Base-by-base conservation (phyloP, 176 grass and related monocot genomes). In the Chrysopogon serrulatus region DNA sequence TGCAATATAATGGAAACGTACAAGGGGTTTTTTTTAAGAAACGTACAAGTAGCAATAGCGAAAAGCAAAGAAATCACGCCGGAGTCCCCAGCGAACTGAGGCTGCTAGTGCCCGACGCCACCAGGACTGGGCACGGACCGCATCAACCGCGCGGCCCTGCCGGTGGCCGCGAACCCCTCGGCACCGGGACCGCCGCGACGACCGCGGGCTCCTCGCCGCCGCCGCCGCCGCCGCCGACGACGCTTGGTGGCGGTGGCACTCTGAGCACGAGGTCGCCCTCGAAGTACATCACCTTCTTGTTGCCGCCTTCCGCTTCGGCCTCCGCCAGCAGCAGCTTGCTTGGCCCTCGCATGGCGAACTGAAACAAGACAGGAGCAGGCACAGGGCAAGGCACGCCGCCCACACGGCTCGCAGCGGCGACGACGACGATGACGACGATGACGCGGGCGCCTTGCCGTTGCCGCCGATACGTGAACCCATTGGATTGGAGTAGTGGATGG, bases 111-210 rank as follows among this genome's bases (percentile, higher is more conserved):
- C 33, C 92, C 88, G 11, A 91, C 82, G 33, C 92, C n/a, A n/a
- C n/a, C 88, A 5, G 92, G 88, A n/a, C 92, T 94, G 1, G 92
- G 92, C 77, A 94, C 92, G 17, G 92, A 94, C 4, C 79, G 73
- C 74, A 94, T 81, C 28, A 36, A 30, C 30, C 92, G 71, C 51
- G 37, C 92, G 0, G 34, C 23, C 11, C 86, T 62, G 56, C 65
- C 77, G 44, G 36, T 67, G 40, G 70, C 4, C 32, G 8, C 5
- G 54, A 30, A 59, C 54, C n/a, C 54, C n/a, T 59, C 54, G 54
- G 54, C 54, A 59, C 54, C 21, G 53, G 53, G 23, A 1, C 23
- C 48, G 48, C 15, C 42, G 42, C 11, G 2, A n/a, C n/a, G 67
- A 23, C 34, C 15, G 43, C 4, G 24, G 57, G 4, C 47, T 1